Evolutionary conservation across 352 stramenopile genomes (phyloP).

Genomic region (Pythium dissotocum): DNA sequence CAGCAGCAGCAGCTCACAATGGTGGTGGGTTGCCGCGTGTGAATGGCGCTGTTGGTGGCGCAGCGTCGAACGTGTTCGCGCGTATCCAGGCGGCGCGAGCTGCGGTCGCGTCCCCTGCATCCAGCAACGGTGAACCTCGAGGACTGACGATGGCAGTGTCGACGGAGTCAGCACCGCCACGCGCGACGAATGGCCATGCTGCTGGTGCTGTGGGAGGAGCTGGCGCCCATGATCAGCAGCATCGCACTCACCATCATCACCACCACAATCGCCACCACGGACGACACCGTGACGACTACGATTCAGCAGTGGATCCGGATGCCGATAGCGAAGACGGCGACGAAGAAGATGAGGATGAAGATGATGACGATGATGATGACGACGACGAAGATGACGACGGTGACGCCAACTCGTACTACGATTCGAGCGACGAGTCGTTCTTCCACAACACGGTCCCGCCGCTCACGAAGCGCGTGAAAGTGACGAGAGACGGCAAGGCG

Average conservation of each 20-base stretch:
- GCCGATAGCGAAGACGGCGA: conserved; percentile 32
- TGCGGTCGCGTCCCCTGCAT: conserved; percentile 15
- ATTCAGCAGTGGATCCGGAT: conserved; percentile 22
- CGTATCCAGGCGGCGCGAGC: neutral
- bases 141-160: conserved; percentile 27
- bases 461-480: conserved; percentile 53
- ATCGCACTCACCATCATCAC: neutral
- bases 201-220: neutral
- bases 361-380: conserved; percentile 34
- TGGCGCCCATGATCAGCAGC: neutral
- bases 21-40: neutral
- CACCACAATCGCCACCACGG: conserved; percentile 7
- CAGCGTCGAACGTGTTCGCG: conserved; percentile 3
- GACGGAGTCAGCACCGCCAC: neutral
- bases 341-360: conserved; percentile 43
- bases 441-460: conserved; percentile 42
- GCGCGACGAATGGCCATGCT: conserved; percentile 6
- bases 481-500: conserved; percentile 28
- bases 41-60: conserved; percentile 6
- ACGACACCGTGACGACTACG: conserved; percentile 20
- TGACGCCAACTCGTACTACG: conserved; percentile 51
- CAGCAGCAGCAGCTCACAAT: neutral
- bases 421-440: conserved; percentile 55
- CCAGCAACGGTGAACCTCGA: conserved; percentile 21
- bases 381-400: conserved; percentile 38